These are phyloP conservation scores for Pseudogymnoascus destructans DNA, from an alignment of 2,329 filamentous ascomycete species.

Conservation along the genomic window DNA sequence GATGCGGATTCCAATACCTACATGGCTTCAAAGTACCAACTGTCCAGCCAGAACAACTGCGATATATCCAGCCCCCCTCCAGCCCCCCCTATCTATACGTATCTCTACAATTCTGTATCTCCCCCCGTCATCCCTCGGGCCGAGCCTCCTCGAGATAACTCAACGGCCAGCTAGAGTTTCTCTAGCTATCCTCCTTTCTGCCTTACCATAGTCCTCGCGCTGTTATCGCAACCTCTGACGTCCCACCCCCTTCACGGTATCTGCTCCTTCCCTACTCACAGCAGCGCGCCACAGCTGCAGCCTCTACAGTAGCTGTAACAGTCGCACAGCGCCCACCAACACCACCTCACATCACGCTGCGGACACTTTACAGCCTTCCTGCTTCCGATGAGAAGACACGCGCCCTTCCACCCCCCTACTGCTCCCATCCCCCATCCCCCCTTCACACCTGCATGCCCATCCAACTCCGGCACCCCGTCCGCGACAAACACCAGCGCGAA, in stretches of 20 bases:
- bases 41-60: not conserved
- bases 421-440: not conserved
- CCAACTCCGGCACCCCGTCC: slow-evolving; percentile 1
- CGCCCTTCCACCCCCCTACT: not conserved
- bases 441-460: not conserved
- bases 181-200: not conserved
- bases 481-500: not conserved
- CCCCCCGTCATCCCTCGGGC: not conserved
- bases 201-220: not conserved
- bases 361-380: not conserved
- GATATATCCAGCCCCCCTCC: not conserved
- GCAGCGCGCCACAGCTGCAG: not conserved
- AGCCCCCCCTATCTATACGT: not conserved
- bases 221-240: not conserved
- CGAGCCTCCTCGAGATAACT: not conserved
- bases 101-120: not conserved
- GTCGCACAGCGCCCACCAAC: not conserved
- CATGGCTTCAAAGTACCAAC: not conserved
- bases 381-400: not conserved
- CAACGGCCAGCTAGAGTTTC: not conserved
- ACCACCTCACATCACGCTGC: not conserved
- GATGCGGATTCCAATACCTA: not conserved
- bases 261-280: not conserved
- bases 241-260: not conserved
- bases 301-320: not conserved